phyloP scores from a whole-genome alignment of 1,284 basidiomycete species.

The Athelia psychrophila region DNA sequence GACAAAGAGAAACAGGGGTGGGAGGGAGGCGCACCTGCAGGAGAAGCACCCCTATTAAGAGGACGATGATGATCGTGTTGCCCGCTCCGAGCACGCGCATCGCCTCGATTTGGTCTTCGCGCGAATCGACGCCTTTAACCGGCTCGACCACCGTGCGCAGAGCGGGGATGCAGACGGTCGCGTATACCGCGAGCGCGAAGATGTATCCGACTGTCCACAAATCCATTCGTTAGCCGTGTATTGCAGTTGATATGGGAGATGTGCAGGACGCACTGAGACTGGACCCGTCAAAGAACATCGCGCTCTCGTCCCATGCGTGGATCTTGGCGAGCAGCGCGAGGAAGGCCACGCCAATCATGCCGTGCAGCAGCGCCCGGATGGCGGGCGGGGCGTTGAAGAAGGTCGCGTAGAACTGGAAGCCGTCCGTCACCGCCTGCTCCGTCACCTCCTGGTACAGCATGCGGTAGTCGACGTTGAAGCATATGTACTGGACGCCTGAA shows the following conservation, averaged over 20 bases:
- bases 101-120: conserved; percentile 69
- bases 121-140: conserved; percentile 50
- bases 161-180: conserved; percentile 75
- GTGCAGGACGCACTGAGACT: conserved; percentile 68
- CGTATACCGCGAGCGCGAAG: conserved; percentile 74
- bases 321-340: conserved; percentile 75
- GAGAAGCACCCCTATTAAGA: conserved; percentile 60
- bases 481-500: conserved; percentile 83
- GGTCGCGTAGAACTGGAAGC: conserved; percentile 83
- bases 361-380: conserved; percentile 88
- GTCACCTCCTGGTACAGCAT: conserved; percentile 69
- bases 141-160: conserved; percentile 71
- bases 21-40: conserved; percentile 57
- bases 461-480: conserved; percentile 83
- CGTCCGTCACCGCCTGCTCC: conserved; percentile 66
- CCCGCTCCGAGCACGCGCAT: conserved; percentile 79
- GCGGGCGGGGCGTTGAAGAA: conserved; percentile 89
- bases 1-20: conserved; percentile 4
- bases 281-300: conserved; percentile 89
- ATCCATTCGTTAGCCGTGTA: conserved; percentile 7
- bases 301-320: conserved; percentile 84
- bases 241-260: neutral
- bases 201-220: conserved; percentile 60
- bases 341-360: conserved; percentile 74
- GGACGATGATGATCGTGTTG: conserved; percentile 76